Evolutionary conservation across 2,329 filamentous ascomycete species (phyloP), one percentile per base, ranked within the genome.

Genomic region (Parastagonospora avenae): DNA sequence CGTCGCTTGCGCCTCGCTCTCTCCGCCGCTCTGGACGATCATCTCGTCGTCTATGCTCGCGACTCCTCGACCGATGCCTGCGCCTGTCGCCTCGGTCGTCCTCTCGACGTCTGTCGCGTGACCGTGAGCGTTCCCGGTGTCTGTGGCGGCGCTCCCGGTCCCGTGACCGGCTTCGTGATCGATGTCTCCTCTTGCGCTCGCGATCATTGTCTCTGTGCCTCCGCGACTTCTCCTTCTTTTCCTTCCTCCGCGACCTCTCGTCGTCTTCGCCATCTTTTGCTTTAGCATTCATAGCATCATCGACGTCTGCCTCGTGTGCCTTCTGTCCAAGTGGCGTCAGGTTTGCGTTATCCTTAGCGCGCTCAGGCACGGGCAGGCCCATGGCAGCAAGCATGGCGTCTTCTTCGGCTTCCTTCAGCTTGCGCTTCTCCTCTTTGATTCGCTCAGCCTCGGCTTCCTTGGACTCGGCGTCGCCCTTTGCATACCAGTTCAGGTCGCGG

Each of bases 391-490:
- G 87, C 70, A 97, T 87, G 1, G 92, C 94, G 72, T 97, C 93
- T 70, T 96, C 90, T 67, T 99, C 94, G 0, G 89, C 91, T 72
- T 96, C 90, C 68, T 96, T 97, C 70, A 97, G 82, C 61, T 82
- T 86, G 62, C 85, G 84, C 63, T 94, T 82, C 74, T 97, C 93
- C 64, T 91, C 89, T 68, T 63, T 68, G 66, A 72, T 62, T 29
- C 88, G 83, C 54, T 85, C 79, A 37, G 79, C 83, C 12, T 75
- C 77, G 41, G 79, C 81, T 63, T 87, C 80, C 54, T 86, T 84
- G 24, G 80, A 74, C 2, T 74, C 78, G 30, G 79, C 82, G n/a
- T 81, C 77, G 42, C 75, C 77, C 65, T 84, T 85, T 6, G 85
- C 80, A 56, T 88, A 89, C 86, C 86, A 87, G 64, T 76, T 77